Percentiles rank a stretch among this genome's conserved stretches.
Evolutionary conservation across 345 rosid genomes (phyloP).

Genomic region (Punica granatum): DNA sequence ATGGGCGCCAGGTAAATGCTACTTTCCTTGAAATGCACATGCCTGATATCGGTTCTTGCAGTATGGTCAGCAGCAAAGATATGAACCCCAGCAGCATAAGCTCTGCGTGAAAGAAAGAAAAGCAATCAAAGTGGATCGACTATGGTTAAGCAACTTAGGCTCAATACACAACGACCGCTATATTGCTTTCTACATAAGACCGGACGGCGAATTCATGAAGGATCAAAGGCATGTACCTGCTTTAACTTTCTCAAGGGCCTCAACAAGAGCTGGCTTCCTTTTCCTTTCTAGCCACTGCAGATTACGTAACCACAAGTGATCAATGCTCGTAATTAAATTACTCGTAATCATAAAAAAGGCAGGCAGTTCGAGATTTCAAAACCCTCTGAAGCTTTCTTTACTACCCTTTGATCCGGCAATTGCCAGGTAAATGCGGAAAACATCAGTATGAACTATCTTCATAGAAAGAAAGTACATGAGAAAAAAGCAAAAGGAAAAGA

Average conservation of each 20-base stretch:
- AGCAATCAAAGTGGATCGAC: background rate
- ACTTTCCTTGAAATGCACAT: conserved; percentile 48
- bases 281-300: conserved; percentile 58
- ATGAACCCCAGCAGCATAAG: conserved; percentile 84
- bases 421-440: too few species aligned
- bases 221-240: background rate
- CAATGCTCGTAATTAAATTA: background rate
- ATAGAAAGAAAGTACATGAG: too few species aligned
- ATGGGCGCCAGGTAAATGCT: conserved; percentile 65
- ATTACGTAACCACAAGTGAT: background rate
- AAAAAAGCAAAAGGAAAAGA: too few species aligned
- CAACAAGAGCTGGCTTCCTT: conserved; percentile 56
- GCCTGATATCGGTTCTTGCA: conserved; percentile 34
- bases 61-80: conserved; percentile 65
- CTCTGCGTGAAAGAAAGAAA: conserved; percentile 37
- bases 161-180: background rate
- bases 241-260: conserved; percentile 90
- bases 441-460: too few species aligned
- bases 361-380: background rate
- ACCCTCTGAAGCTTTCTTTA: background rate
- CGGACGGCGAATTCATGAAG: background rate
- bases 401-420: too few species aligned
- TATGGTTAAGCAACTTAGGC: background rate
- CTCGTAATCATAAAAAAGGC: background rate
- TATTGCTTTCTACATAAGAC: background rate